Conservation (phyloP, 371 early-diverging fungal genomes). For the Chytridiales sp. region DNA sequence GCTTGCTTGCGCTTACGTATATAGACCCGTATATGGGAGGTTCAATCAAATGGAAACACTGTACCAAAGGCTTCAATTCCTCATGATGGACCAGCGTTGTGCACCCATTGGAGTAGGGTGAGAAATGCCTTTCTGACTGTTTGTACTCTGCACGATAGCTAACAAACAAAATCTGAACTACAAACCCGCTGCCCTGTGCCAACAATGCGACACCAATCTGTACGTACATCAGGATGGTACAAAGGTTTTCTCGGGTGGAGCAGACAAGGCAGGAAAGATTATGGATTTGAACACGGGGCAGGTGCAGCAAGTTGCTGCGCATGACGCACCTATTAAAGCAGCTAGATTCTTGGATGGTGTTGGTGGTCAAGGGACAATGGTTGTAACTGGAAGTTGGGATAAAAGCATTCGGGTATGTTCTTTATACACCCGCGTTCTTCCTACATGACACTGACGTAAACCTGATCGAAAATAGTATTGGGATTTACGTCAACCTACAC, state of each 20-base stretch:
- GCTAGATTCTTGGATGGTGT: slow-evolving; percentile 68
- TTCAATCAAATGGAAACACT: slow-evolving; percentile 70
- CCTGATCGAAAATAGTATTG: slow-evolving; percentile 69
- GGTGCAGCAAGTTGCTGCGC: slow-evolving; percentile 74
- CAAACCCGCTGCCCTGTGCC: slow-evolving; percentile 13
- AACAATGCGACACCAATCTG: neutral
- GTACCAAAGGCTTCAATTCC: slow-evolving; percentile 73
- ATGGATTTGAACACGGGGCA: slow-evolving; percentile 78
- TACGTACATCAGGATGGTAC: slow-evolving; percentile 72
- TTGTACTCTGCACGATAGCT: neutral
- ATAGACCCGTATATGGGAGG: slow-evolving; percentile 89
- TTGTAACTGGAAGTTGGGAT: slow-evolving; percentile 96
- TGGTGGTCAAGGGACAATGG: slow-evolving; percentile 43
- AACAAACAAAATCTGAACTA: neutral
- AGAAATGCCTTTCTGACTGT: neutral
- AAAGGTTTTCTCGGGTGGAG: slow-evolving; percentile 82
- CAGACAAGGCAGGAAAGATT: slow-evolving; percentile 80
- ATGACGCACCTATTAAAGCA: slow-evolving; percentile 78
- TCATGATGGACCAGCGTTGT: slow-evolving; percentile 84
- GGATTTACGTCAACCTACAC: slow-evolving; percentile 79
- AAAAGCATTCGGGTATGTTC: slow-evolving; percentile 74
- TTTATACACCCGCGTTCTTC: neutral
- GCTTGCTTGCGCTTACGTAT: neutral
- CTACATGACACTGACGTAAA: neutral
- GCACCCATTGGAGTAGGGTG: slow-evolving; percentile 87